phyloP scores from a whole-genome alignment of 2,329 filamentous ascomycete species.

The Trichoderma sp. region DNA sequence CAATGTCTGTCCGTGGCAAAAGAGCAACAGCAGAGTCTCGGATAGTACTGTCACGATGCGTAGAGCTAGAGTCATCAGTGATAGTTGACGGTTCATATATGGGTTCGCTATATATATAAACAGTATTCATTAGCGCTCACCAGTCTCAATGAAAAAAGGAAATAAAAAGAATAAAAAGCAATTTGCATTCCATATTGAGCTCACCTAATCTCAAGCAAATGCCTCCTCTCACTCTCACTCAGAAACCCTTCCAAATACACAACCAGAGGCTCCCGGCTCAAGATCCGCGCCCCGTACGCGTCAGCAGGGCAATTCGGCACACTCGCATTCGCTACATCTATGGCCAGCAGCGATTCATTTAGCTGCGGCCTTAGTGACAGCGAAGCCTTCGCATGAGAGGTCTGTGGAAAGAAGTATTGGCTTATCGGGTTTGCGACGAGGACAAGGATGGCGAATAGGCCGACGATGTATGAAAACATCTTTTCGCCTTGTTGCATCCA shows the following conservation, averaged over 20 bases:
- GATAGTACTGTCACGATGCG: slow-evolving; percentile 46
- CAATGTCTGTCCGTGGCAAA: slow-evolving; percentile 48
- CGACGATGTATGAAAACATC: slow-evolving; percentile 52
- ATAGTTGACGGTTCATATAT: slow-evolving; percentile 54
- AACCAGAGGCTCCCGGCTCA: slow-evolving; percentile 53
- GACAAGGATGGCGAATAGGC: slow-evolving; percentile 45
- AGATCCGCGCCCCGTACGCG: slow-evolving; percentile 49
- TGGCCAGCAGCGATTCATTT: slow-evolving; percentile 54
- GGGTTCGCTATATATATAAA: slow-evolving; percentile 41
- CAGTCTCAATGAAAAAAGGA: not conserved
- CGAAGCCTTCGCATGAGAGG: slow-evolving; percentile 26
- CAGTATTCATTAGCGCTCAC: not conserved
- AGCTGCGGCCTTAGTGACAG: slow-evolving; percentile 48
- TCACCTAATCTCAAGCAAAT: slow-evolving; percentile 56
- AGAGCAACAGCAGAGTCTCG: slow-evolving; percentile 57
- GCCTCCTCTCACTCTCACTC: slow-evolving; percentile 45
- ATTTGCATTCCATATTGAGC: slow-evolving; percentile 8
- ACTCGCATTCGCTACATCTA: slow-evolving; percentile 45
- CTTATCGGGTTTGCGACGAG: slow-evolving; percentile 49
- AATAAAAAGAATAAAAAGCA: not conserved
- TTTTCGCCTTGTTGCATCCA: not conserved
- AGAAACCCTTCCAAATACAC: slow-evolving; percentile 58
- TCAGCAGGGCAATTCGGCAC: slow-evolving; percentile 43
- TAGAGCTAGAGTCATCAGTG: slow-evolving; percentile 49
- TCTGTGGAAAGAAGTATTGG: slow-evolving; percentile 39